A percentile compares a stretch with the other conserved stretches of the same genome.
phyloP scores from a whole-genome alignment of 192 early-diverging fungal genomes.

The Gigaspora rosea region DNA sequence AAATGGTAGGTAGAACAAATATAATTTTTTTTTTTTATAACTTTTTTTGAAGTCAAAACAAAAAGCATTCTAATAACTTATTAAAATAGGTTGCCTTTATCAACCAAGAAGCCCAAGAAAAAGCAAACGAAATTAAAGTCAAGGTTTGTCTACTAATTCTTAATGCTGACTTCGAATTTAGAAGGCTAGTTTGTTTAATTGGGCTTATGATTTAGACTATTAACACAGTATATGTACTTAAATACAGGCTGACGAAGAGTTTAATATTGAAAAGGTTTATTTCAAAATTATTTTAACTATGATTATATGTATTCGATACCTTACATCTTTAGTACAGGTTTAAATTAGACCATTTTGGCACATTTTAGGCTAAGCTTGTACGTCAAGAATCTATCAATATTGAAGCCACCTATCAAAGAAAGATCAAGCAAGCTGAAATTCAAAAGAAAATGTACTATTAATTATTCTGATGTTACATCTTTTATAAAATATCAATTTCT shows the following conservation, averaged over 20 bases:
- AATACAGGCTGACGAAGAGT: constrained; percentile 93
- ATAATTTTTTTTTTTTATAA: neutral
- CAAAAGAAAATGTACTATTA: constrained; percentile 84
- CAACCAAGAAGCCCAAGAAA: constrained; percentile 98
- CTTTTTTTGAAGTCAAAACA: neutral
- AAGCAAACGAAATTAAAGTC: constrained; percentile 97
- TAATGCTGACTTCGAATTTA: neutral
- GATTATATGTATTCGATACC: neutral
- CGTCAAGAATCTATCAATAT: constrained; percentile 96
- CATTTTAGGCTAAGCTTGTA: constrained; percentile 85
- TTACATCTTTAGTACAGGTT: neutral
- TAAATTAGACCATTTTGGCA: neutral
- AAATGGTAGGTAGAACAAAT: constrained; percentile 72
- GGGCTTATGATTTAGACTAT: neutral
- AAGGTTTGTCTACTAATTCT: constrained; percentile 64
- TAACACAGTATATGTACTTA: neutral
- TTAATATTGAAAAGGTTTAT: constrained; percentile 96
- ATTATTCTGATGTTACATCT: constrained; percentile 8
- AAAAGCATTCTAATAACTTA: neutral
- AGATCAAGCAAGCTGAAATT: constrained; percentile 96
- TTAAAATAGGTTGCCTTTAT: constrained; percentile 86
- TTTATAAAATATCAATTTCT: neutral
- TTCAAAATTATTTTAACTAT: neutral
- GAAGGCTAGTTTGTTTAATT: neutral
- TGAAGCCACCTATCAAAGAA: constrained; percentile 93